A percentile compares a stretch with the other conserved stretches of the same genome.
Conservation (phyloP, 2,329 filamentous ascomycete species). For the Fusarium circinatum region DNA sequence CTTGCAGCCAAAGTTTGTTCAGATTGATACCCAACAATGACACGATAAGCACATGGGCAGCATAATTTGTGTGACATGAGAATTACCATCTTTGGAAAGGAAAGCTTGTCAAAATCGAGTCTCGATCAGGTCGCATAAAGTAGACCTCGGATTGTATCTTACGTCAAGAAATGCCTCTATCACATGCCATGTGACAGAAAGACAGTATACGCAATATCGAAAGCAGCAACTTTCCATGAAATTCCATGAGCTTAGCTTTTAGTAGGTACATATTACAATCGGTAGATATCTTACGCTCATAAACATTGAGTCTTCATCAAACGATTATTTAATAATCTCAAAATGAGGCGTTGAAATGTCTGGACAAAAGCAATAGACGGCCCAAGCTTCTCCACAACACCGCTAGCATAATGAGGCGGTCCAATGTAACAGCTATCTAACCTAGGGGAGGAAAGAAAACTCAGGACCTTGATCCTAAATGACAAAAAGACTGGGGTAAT, state of each 20-base stretch:
- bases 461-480: too few relatives aligned
- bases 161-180: not conserved
- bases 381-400: conserved; percentile 23
- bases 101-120: not conserved
- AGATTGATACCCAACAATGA: conserved; percentile 5
- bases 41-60: not conserved
- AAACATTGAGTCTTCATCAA: not conserved
- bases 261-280: too few relatives aligned
- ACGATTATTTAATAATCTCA: conserved; percentile 10
- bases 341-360: conserved; percentile 25
- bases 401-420: conserved; percentile 13
- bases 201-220: not conserved
- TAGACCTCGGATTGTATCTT: not conserved
- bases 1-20: not conserved
- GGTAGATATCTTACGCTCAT: not conserved
- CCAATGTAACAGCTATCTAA: conserved; percentile 28
- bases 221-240: not conserved
- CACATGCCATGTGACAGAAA: not conserved
- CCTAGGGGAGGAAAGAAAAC: too few relatives aligned
- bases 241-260: not conserved
- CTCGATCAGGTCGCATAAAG: not conserved
- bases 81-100: not conserved
- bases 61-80: not conserved
- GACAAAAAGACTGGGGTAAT: accelerated
- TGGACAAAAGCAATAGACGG: conserved; percentile 14